Percentiles rank a stretch among this genome's conserved stretches.
These are phyloP conservation scores for Lachnellula hyalina DNA, from an alignment of 2,329 filamentous ascomycete genomes.

Conservation along the genomic window DNA sequence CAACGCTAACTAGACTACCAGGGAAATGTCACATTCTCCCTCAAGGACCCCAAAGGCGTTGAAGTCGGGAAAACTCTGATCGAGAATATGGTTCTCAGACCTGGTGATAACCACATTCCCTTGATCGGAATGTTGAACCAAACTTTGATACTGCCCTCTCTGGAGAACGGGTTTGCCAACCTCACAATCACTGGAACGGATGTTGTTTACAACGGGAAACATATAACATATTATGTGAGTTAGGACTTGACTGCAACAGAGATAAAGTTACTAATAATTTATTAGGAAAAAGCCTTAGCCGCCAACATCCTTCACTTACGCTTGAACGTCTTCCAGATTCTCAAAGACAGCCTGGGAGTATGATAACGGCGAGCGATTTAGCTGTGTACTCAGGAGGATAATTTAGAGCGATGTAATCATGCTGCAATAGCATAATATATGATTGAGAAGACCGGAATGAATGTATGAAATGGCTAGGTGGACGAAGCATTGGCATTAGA, in stretches of 20 bases:
- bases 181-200: conserved; percentile 45
- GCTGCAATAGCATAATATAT: not conserved
- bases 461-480: not conserved
- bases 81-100: conserved; percentile 44
- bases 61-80: conserved; percentile 46
- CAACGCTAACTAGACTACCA: not conserved
- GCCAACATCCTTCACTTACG: conserved; percentile 40
- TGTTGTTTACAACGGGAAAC: conserved; percentile 42
- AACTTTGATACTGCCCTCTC: conserved; percentile 25
- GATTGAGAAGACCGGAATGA: not conserved
- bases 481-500: not conserved
- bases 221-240: conserved; percentile 46
- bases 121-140: conserved; percentile 46
- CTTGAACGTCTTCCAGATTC: conserved; percentile 38
- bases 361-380: not conserved
- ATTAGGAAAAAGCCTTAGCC: conserved; percentile 39
- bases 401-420: not conserved
- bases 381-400: not conserved
- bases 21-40: conserved; percentile 51
- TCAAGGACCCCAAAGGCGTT: conserved; percentile 36
- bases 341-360: conserved; percentile 23
- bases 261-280: conserved; percentile 1
- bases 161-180: conserved; percentile 40
- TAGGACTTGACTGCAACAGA: not conserved
- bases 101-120: conserved; percentile 47